Percentiles rank a stretch among this genome's conserved stretches.
phyloP scores from a whole-genome alignment of 306 rosid species.

The Herpetospermum pedunculosum region DNA sequence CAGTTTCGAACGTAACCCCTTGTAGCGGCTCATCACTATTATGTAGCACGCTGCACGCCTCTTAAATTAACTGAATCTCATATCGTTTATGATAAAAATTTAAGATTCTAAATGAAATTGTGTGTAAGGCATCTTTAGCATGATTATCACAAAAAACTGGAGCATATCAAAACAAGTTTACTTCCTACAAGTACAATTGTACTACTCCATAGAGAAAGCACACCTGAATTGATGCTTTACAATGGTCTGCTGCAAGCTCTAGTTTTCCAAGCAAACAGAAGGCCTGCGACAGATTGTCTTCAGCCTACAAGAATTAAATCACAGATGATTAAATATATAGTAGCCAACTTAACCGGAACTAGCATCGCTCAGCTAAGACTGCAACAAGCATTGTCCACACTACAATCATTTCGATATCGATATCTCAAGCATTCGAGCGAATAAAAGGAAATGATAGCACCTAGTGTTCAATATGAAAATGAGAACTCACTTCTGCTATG shows the following conservation, averaged over 20 bases:
- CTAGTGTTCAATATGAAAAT: neutral
- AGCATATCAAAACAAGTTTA: neutral
- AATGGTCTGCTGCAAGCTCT: constrained; percentile 39
- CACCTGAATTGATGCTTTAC: constrained; percentile 80
- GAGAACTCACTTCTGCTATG: constrained; percentile 63
- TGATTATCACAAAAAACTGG: neutral
- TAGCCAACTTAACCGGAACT: neutral
- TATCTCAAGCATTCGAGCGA: neutral
- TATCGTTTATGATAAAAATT: neutral
- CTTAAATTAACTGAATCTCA: neutral
- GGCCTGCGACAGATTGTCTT: constrained; percentile 79
- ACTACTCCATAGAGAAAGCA: neutral
- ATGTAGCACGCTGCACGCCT: neutral
- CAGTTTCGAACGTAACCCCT: neutral
- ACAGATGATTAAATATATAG: neutral
- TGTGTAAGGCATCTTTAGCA: neutral
- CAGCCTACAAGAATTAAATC: constrained; percentile 44
- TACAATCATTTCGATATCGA: neutral
- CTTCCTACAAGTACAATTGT: neutral
- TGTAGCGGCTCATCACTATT: neutral
- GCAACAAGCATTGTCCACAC: neutral
- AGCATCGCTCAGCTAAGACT: neutral
- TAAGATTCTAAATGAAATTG: neutral
- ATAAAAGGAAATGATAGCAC: neutral
- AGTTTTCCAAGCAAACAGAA: constrained; percentile 51